A percentile compares a stretch with the other conserved stretches of the same genome.
phyloP scores from a whole-genome alignment of 2,329 filamentous ascomycete genomes.

The Sarocladium brachiariae region DNA sequence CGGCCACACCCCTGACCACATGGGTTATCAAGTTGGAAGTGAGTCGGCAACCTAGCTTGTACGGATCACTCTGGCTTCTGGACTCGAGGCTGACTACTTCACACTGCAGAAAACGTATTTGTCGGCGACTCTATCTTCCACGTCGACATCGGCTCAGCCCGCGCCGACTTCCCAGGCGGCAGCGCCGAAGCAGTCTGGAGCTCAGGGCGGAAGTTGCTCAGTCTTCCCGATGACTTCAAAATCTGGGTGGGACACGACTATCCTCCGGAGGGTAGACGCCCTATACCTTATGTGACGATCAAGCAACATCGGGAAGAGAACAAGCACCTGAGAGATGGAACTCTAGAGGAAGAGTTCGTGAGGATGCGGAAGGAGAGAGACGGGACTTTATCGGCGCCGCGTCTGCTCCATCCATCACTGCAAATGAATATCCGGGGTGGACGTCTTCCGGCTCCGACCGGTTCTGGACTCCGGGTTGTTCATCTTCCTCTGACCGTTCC shows the following conservation, averaged over 20 bases:
- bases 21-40: conserved; percentile 50
- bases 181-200: conserved; percentile 31
- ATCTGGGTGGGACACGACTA: conserved; percentile 48
- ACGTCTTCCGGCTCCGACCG: conserved; percentile 28
- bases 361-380: conserved; percentile 33
- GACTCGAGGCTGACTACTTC: not conserved
- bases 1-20: conserved; percentile 54
- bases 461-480: conserved; percentile 24
- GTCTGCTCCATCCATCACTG: conserved; percentile 37
- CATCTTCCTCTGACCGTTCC: conserved; percentile 27
- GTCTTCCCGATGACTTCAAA: conserved; percentile 30
- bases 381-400: conserved; percentile 30
- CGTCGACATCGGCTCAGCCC: conserved; percentile 38
- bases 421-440: conserved; percentile 45
- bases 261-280: conserved; percentile 27
- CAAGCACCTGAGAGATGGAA: conserved; percentile 34
- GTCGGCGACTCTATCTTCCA: conserved; percentile 44
- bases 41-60: conserved; percentile 10
- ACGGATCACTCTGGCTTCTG: too few relatives aligned
- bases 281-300: conserved; percentile 34
- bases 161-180: conserved; percentile 45
- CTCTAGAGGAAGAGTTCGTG: conserved; percentile 34
- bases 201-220: conserved; percentile 32
- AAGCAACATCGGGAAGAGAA: conserved; percentile 34
- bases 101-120: conserved; percentile 32